Evolutionary conservation across 768 basidiomycete genomes (phyloP), one percentile per base, ranked within the genome.

Genomic region (Daedaleopsis nitida): DNA sequence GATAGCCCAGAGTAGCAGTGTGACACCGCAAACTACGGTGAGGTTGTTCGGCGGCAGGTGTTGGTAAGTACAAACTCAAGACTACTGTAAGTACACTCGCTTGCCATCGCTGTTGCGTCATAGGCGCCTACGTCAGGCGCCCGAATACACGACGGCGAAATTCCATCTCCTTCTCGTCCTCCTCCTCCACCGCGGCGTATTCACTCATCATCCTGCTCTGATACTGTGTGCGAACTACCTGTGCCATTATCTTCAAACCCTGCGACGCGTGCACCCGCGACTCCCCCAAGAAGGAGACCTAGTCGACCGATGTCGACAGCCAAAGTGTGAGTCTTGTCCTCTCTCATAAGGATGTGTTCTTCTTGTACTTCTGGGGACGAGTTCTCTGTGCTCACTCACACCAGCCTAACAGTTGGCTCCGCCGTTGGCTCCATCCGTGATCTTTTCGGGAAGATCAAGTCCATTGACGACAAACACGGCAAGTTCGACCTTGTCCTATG

Each of bases 381-480:
- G 21, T 35, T 10, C 23, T 10, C 6, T 47, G n/a, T 42, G 17
- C 42, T 50, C 16, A 51, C 43, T 23, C 7, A 5, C 16, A 5
- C 6, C 52, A 87, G 86, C 65, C 78, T 97, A 57, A 87, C 91
- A 6, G 86, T 96, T 47, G 95, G 95, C 16, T 86, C 94, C 53
- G 86, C 91, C 7, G 76, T 80, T 37, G 94, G 94, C 27, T 83
- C 85, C 1, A 85, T 97, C 69, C 75, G 80, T 35, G 82, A 85
- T n/a, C 79, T 96, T 32, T 88, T 93, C 68, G 73, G 83, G 59
- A 97, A 94, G 79, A 83, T 98, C 68, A 87, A 84, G 61, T 76
- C 85, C 32, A 92, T 97, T 66, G 87, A 98, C 76, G 80, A 86
- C 56, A 97, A 96, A 76, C 92, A 97, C 74, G 95, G 95, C 63